Evolutionary conservation across 495 filamentous ascomycete species (phyloP).

Genomic region (Aspergillus sclerotioniger): DNA sequence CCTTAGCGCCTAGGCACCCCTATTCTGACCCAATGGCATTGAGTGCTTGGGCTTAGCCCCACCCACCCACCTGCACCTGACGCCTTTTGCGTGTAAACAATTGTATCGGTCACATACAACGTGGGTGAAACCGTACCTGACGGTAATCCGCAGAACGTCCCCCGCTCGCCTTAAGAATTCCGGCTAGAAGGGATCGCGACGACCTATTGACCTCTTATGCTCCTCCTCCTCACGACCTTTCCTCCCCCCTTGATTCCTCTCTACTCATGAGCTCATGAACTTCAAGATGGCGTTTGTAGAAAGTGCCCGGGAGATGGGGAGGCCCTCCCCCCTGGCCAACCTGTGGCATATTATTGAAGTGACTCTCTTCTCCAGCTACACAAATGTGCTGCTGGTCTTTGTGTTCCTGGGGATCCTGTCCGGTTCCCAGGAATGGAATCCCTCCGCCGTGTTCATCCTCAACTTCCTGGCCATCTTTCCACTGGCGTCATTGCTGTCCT

Average conservation of each 20-base stretch:
- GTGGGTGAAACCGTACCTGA: background rate
- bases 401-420: background rate
- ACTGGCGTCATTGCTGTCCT: background rate
- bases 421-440: background rate
- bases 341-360: background rate
- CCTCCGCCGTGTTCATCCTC: background rate
- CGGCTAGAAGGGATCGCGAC: background rate
- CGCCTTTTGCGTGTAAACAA: background rate
- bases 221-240: background rate
- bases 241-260: background rate
- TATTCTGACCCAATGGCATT: background rate
- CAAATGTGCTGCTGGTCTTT: background rate
- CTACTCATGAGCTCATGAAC: background rate
- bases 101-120: background rate
- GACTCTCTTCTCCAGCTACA: background rate
- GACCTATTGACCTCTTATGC: background rate
- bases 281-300: background rate
- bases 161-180: background rate
- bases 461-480: background rate
- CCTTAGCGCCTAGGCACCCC: slow-evolving; percentile 7
- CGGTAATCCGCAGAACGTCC: background rate
- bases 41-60: background rate
- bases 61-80: background rate
- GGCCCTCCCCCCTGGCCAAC: background rate
- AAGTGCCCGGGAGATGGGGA: background rate